Base-by-base conservation (phyloP, 352 stramenopile species). In the Globisporangium alternatum region DNA sequence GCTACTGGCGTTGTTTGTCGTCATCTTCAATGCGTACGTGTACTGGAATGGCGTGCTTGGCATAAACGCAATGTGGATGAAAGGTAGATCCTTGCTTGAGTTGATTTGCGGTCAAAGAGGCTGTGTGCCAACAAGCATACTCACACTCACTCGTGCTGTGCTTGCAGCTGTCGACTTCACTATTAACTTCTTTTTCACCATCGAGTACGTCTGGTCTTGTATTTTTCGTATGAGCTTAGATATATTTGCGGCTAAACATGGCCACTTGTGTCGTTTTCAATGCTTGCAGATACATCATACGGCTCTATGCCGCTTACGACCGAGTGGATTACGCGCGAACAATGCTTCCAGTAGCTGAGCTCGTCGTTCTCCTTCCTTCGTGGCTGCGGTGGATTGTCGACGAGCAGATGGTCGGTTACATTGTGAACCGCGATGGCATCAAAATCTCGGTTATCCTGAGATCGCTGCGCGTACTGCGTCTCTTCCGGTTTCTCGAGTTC, bases 401-500 rank as follows among this genome's bases (percentile, higher is more conserved):
- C 1, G 2, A n/a, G 5, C 30, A 56, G 1, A 31, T 30, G 28
- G 17, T 64, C 22, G 71, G 72, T 25, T 71, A 70, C 39, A 51
- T 51, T 1, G 22, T 55, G 15, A 47, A 31, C 6, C 15, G 67
- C 3, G 49, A 63, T 15, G 35, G 56, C 22, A 65, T 68, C 1
- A 58, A 76, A 25, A 45, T 64, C 0, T 72, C 77, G n/a, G 59
- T 73, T 37, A 72, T 87, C 13, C 58, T 93, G 25, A 75, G 80
- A 6, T 75, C 85, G 12, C 54, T 91, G 28, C 81, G 85, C 0
- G 88, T 93, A 47, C 61, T 91, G 30, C 85, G 85, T 1, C 76
- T 86, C 7, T 91, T 89, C 43, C 85, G 85, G 8, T 76, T 93
- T 22, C 70, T 93, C 5, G 74, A 89, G 25, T 93, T 92, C 53